Base-by-base conservation (phyloP, 106 monocot species). In the Acanthochlamys bracteata region DNA sequence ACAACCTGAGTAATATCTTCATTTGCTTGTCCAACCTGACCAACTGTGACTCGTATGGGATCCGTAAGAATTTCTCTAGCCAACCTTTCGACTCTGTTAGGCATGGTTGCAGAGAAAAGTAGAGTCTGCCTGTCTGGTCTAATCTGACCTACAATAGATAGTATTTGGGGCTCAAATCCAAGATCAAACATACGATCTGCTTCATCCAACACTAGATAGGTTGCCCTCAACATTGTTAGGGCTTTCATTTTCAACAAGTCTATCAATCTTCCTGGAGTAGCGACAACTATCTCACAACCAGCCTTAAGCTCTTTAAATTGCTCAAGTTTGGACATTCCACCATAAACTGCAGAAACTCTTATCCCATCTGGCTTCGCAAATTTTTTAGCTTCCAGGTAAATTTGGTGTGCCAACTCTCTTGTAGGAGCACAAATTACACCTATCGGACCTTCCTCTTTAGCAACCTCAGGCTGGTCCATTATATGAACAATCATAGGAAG, bases 151-250 rank as follows among this genome's bases (percentile, higher is more conserved):
- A 98, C 96, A 59, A 98, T 92, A 24, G 91, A 88, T 61, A 85
- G 62, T 58, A 98, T 76, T 55, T 98, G 96, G 42, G 96, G 96
- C 66, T 98, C 96, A 79, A 98, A 98, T 15, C 96, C 96, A 53
- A 98, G 76, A 85, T 98, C 96, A 79, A 98, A 98, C 96, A 98
- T 98, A 10, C 96, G 66, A 51, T 98, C 96, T 61, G 96, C 96
- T 75, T 98, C 96, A 55, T 98, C 96, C 65, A 98, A 84, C 53
- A 98, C 96, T 19, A 98, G 63, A 51, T 85, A 98, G 49, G 96
- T 91, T 51, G 91, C 79, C 52, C 80, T 80, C 12, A 70, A 62
- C 91, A 98, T 88, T 22, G 80, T 88, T 62, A 92, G 47, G 7
- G 88, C 85, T 68, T 98, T 98, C 88, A 92, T 87, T 53, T 88